A percentile compares a stretch with the other conserved stretches of the same genome.
Evolutionary conservation across 768 basidiomycete species (phyloP).

Genomic region (Agaricus sinodeliciosus): DNA sequence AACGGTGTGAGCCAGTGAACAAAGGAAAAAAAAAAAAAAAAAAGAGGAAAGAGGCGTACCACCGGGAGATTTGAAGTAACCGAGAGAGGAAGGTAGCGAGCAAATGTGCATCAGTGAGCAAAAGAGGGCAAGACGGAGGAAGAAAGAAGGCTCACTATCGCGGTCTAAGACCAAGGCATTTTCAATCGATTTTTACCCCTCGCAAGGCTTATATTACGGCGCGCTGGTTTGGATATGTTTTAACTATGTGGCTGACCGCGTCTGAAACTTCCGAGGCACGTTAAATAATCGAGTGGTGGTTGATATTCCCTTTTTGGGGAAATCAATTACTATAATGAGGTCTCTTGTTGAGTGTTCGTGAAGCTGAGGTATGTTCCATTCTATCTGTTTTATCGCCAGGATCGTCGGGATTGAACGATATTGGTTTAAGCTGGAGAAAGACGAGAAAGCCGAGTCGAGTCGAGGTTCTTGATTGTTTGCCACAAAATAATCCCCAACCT

Average conservation of each 20-base stretch:
- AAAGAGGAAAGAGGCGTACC: background rate
- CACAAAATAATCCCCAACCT: no score
- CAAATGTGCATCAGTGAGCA: no score
- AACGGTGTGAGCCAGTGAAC: background rate
- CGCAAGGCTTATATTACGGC: no score
- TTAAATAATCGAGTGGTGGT: background rate
- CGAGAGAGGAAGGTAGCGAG: background rate
- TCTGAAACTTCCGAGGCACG: background rate
- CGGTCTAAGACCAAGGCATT: no score
- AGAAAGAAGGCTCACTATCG: no score
- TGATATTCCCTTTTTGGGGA: background rate
- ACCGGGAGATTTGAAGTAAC: background rate
- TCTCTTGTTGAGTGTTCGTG: background rate
- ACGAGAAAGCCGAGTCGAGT: no score
- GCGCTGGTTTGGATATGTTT: background rate
- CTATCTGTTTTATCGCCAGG: background rate
- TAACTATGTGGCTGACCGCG: background rate
- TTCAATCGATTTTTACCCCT: no score
- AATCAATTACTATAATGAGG: background rate
- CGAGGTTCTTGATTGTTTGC: no score
- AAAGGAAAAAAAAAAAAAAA: background rate
- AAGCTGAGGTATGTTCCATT: background rate
- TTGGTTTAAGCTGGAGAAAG: no score
- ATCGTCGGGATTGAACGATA: no score
- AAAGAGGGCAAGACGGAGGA: no score